phyloP scores from a whole-genome alignment of 371 early-diverging fungal species.

The Basidiobolus heterosporus region DNA sequence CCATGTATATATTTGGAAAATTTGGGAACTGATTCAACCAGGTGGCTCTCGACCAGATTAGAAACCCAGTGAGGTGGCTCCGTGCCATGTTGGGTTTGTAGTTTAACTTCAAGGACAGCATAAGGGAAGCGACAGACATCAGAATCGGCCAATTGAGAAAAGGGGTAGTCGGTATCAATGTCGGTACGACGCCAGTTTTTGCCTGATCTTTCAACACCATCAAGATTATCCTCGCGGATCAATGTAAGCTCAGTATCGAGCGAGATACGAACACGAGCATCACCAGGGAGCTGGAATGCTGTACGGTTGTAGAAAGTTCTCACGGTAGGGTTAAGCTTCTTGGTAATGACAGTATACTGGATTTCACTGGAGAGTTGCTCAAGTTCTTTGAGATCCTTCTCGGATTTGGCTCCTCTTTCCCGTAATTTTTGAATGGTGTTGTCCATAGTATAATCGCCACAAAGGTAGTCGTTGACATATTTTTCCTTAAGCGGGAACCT shows the following conservation, averaged over 20 bases:
- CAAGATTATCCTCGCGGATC: constrained; percentile 88
- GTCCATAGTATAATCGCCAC: constrained; percentile 63
- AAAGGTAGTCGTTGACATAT: constrained; percentile 69
- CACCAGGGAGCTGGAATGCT: constrained; percentile 98
- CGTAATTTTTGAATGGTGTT: constrained; percentile 65
- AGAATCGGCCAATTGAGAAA: constrained; percentile 60
- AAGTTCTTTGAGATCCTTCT: constrained; percentile 62
- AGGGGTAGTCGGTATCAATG: constrained; percentile 84
- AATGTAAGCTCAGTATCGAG: constrained; percentile 95
- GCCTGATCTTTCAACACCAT: constrained; percentile 52
- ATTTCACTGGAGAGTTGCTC: constrained; percentile 61
- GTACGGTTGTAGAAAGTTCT: constrained; percentile 97
- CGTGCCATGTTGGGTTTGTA: constrained; percentile 76
- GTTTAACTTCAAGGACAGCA: constrained; percentile 96
- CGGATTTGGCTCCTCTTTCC: constrained; percentile 46
- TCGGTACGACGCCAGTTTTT: constrained; percentile 92
- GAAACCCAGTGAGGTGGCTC: constrained; percentile 89
- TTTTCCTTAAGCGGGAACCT: constrained; percentile 93
- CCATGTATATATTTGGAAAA: constrained; percentile 99
- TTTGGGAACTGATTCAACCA: constrained; percentile 93
- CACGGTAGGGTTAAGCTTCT: constrained; percentile 68
- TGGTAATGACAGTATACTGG: constrained; percentile 54
- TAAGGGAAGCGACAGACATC: constrained; percentile 91
- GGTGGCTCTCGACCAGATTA: constrained; percentile 72
- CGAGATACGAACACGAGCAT: constrained; percentile 93